Conservation (phyloP, 345 rosid genomes). For the Moricandia moricandioides region DNA sequence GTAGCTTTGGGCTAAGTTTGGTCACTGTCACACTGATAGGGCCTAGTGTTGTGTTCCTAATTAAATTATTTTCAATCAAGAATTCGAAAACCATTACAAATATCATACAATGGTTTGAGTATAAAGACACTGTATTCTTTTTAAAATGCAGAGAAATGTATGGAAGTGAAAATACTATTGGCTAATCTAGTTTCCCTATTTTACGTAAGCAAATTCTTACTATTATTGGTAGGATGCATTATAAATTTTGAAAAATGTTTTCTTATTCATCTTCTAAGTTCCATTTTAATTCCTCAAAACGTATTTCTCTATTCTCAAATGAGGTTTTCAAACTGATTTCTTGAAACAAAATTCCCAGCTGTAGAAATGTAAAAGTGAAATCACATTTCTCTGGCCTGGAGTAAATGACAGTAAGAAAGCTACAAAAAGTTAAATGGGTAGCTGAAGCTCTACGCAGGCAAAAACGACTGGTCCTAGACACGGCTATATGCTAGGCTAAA, state of each 20-base stretch:
- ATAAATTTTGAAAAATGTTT: background rate
- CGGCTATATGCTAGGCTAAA: constrained; percentile 23
- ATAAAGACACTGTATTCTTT: background rate
- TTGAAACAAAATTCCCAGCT: constrained; percentile 11
- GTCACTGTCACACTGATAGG: background rate
- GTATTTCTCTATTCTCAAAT: background rate
- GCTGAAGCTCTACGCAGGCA: constrained; percentile 7
- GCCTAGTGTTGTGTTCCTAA: background rate
- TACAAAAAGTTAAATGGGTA: background rate
- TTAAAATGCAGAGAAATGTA: background rate
- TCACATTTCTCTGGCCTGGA: constrained; percentile 33
- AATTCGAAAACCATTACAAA: background rate
- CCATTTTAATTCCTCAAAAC: background rate
- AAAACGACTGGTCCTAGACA: constrained; percentile 10
- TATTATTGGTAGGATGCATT: background rate
- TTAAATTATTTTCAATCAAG: background rate
- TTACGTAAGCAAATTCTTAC: background rate
- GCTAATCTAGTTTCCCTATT: background rate
- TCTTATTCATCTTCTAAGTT: background rate
- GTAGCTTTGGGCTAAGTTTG: background rate
- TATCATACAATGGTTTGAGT: no score
- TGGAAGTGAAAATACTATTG: no score
- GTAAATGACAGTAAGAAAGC: constrained; percentile 1
- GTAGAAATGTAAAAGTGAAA: background rate
- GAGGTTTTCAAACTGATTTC: constrained; percentile 1